Base-by-base conservation (phyloP, 2,329 filamentous ascomycete genomes). In the Teratosphaeriaceae sp. region DNA sequence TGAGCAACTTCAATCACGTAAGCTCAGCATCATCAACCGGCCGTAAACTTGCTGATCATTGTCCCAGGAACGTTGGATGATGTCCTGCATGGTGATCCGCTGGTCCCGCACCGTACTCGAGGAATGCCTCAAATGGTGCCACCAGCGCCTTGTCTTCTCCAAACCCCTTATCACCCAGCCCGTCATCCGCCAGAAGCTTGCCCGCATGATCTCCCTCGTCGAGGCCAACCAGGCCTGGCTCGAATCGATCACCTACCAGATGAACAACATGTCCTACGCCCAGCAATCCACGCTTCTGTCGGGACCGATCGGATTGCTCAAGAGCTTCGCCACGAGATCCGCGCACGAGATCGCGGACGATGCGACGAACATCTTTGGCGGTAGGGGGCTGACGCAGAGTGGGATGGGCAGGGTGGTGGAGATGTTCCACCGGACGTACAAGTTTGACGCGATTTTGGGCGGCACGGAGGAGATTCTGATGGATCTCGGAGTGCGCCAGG, bases 191-290 rank as follows among this genome's bases (percentile, higher is more conserved):
- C 81, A 85, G 58, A 94, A 94, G 80, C 78, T 94, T 44, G 87
- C 87, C 48, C 86, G 85, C 61, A 92, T 94, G 85, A 92, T 94
- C 52, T 79, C 84, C 3, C 79, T 85, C 38, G 77, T 80, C 52
- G 87, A 94, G 65, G 75, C 84, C n/a, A 83, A 85, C 66, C 87
- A 94, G 64, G 78, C 86, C 16, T 94, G 85, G 85, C 76, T 92
- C 38, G 87, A 94, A 64, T 79, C 78, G 31, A 81, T 92, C 59
- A 88, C 86, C 16, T 87, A 88, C 70, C 87, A 94, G 62, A 94
- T 94, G 87, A 84, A 77, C 69, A 74, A 87, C 63, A 87, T 94
- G 84, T 76, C 77, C 24, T 92, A 94, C 65, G 73, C 76, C 42
- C 69, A 90, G 61, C 87, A 94, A 64, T 73, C 83, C 19, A 79